These are phyloP conservation scores for Cordyceps cateniannulata DNA, from an alignment of 2,329 filamentous ascomycete genomes.

Conservation along the genomic window DNA sequence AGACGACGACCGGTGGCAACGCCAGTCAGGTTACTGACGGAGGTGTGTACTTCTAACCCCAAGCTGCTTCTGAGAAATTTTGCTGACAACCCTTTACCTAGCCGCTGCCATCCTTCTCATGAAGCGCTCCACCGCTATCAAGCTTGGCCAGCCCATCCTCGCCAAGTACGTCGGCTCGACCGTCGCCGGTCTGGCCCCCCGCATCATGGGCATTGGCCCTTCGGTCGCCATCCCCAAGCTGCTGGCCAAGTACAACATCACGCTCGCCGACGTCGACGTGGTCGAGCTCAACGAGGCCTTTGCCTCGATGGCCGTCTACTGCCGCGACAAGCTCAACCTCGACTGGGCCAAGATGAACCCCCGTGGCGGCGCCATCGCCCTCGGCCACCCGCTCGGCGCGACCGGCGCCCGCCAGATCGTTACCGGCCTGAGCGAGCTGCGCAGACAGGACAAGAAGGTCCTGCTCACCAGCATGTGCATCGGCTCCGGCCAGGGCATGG, in stretches of 20 bases:
- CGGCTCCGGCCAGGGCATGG: slow-evolving; percentile 64
- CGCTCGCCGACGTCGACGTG: slow-evolving; percentile 77
- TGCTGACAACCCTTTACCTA: slow-evolving; percentile 22
- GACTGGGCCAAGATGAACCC: slow-evolving; percentile 75
- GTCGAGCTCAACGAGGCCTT: slow-evolving; percentile 97
- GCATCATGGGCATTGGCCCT: slow-evolving; percentile 94
- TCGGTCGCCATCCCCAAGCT: slow-evolving; percentile 75
- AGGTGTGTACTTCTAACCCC: slow-evolving; percentile 38
- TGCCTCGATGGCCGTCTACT: slow-evolving; percentile 96
- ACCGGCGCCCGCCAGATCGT: slow-evolving; percentile 79
- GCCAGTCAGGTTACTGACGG: slow-evolving; percentile 93
- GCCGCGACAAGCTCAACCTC: slow-evolving; percentile 63
- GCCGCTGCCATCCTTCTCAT: slow-evolving; percentile 85
- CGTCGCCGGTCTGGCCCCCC: slow-evolving; percentile 79
- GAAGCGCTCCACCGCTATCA: slow-evolving; percentile 84
- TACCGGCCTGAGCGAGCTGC: slow-evolving; percentile 79
- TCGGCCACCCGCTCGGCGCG: slow-evolving; percentile 75
- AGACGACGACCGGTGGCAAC: slow-evolving; percentile 85
- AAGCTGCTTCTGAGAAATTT: neutral
- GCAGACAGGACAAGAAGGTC: slow-evolving; percentile 82
- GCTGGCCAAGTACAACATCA: slow-evolving; percentile 69
- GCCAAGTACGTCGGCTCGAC: slow-evolving; percentile 93
- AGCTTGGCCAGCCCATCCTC: slow-evolving; percentile 83
- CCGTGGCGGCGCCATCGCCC: slow-evolving; percentile 73
- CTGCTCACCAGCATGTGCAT: slow-evolving; percentile 88